Percentiles rank a stretch among this genome's conserved stretches.
Conservation (phyloP, 495 filamentous ascomycete genomes). For the Aspergillus olivimuriae region DNA sequence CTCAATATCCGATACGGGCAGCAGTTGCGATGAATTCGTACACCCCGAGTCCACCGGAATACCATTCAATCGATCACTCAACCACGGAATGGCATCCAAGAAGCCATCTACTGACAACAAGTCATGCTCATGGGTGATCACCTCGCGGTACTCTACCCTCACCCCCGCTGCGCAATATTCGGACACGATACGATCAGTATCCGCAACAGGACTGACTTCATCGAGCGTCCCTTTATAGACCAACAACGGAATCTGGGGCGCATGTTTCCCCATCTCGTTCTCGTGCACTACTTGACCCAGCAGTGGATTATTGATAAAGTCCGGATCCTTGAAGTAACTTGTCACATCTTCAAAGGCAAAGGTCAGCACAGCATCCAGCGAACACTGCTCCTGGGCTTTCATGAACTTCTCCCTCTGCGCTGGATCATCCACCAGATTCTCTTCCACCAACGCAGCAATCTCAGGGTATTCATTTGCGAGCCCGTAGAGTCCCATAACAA, state of each 20-base stretch:
- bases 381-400: background rate
- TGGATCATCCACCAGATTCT: background rate
- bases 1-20: background rate
- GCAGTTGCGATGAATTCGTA: background rate
- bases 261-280: background rate
- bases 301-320: background rate
- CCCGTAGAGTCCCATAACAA: conserved; percentile 9
- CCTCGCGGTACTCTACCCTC: conserved; percentile 34
- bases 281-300: background rate
- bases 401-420: conserved; percentile 2
- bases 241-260: conserved; percentile 37
- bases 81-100: conserved; percentile 1
- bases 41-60: background rate
- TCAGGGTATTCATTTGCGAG: conserved; percentile 13
- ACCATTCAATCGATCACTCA: background rate
- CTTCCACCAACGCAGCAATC: conserved; percentile 2
- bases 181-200: conserved; percentile 32
- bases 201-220: conserved; percentile 26
- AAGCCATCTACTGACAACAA: background rate
- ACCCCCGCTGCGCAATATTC: conserved; percentile 26
- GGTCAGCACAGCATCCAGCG: background rate
- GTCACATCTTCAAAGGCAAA: background rate
- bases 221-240: conserved; percentile 42
- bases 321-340: background rate
- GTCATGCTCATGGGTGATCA: conserved; percentile 25